Evolutionary conservation across 352 stramenopile species (phyloP), one percentile per base, ranked within the genome.

Genomic region (Globisporangium recalcitrans): DNA sequence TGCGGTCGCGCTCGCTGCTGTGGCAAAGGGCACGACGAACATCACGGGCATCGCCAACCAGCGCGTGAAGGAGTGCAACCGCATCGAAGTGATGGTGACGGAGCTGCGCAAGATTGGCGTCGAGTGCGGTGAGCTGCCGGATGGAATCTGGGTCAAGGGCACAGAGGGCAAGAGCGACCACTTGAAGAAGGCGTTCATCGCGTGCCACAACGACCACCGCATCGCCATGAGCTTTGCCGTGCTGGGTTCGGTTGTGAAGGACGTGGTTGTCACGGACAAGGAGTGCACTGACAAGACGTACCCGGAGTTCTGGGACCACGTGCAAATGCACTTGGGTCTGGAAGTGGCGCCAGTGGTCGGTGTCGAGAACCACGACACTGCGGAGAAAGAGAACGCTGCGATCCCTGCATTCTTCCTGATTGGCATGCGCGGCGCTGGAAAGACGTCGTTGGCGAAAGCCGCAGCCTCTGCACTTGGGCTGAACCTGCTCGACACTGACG

Each of bases 41-140:
- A 99, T 99, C 81, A 92, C 93, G 38, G 98, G 98, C 66, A 98
- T 99, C 47, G 97, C 97, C n/a, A 98, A 97, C 65, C 98, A 98
- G 90, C 88, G 97, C 47, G 87, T 99, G 22, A 99, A 99, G 78
- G 96, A 99, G 74, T 99, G 96, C 59, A 97, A 99, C 68, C 89
- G 97, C 49, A 99, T 99, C 74, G 97, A 97, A 58, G 97, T 97
- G 8, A 99, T 99, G 83, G 91, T 98, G 26, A 96, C 89, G 8
- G 96, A 98, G 72, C 86, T 98, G 68, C 95, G 82, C 19, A 98
- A 99, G 65, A 76, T 98, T 47, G 97, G 96, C 38, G 88, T 97
- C 38, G 77, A 85, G 53, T 87, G 78, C 26, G 82, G 80, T 31
- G 82, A 93, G 48, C 65, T 93, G 9, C 71, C 75, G 3, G 84